Percentiles rank a stretch among this genome's conserved stretches.
These are phyloP conservation scores for Trichoderma harzianum DNA, from an alignment of 2,329 filamentous ascomycete genomes.

Conservation along the genomic window DNA sequence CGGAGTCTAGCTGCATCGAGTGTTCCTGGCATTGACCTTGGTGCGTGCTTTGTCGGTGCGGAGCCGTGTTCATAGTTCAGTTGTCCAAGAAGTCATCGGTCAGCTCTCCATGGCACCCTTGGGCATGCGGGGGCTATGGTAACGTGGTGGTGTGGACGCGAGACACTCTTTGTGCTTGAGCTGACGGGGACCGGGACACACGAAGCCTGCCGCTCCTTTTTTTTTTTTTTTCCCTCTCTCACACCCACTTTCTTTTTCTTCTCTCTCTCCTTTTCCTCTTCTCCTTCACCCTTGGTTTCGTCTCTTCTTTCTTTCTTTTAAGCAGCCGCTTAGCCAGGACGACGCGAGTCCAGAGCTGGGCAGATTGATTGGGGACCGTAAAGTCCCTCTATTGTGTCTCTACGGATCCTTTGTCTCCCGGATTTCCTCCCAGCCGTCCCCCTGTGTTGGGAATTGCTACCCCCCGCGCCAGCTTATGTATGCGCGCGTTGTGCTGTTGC, in stretches of 20 bases:
- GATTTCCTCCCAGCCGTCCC: neutral
- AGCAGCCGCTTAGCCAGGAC: neutral
- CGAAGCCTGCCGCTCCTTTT: neutral
- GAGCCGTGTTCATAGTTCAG: conserved; percentile 18
- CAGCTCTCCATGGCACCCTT: conserved; percentile 20
- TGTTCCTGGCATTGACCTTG: conserved; percentile 14
- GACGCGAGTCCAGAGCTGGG: neutral
- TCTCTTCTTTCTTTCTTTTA: neutral
- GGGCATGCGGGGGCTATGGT: conserved; percentile 6
- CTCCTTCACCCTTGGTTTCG: neutral
- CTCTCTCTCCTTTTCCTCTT: neutral
- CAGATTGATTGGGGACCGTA: conserved; percentile 9
- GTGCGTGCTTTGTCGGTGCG: conserved; percentile 6
- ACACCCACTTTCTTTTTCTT: neutral
- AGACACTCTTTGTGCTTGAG: neutral
- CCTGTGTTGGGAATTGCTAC: neutral
- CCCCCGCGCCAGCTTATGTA: conserved; percentile 12
- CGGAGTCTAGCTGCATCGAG: conserved; percentile 10
- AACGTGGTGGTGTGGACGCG: neutral
- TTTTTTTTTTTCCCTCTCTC: neutral
- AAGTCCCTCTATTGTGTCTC: conserved; percentile 9
- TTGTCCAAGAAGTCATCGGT: conserved; percentile 12
- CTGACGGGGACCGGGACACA: neutral
- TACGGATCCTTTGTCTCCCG: conserved; percentile 6
- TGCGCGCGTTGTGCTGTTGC: conserved; percentile 1